phyloP scores from a whole-genome alignment of 2,329 filamentous ascomycete species.

The Pochonia chlamydosporia region DNA sequence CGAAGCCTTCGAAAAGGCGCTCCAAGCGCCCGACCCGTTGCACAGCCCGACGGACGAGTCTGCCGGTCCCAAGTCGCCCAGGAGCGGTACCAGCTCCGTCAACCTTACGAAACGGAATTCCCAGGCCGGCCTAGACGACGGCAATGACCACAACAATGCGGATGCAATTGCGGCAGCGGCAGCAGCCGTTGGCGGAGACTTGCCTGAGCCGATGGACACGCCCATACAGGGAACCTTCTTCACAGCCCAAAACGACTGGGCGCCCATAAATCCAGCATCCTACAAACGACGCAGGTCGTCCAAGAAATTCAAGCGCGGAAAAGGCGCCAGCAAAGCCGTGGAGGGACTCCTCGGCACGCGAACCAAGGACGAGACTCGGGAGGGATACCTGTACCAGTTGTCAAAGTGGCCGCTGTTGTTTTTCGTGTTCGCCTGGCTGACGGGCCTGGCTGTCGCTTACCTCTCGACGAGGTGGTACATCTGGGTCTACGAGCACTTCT shows the following conservation, averaged over 20 bases:
- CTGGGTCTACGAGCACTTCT: conserved; percentile 82
- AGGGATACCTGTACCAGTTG: conserved; percentile 84
- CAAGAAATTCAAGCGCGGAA: conserved; percentile 23
- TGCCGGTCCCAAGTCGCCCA: conserved; percentile 34
- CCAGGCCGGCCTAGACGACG: conserved; percentile 20
- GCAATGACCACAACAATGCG: conserved; percentile 27
- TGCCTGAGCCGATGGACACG: conserved; percentile 15
- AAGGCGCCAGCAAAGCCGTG: conserved; percentile 30
- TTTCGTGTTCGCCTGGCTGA: conserved; percentile 74
- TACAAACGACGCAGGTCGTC: conserved; percentile 30
- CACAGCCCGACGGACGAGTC: conserved; percentile 54
- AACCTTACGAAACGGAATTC: conserved; percentile 38
- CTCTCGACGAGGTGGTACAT: conserved; percentile 83
- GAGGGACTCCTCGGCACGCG: conserved; percentile 45
- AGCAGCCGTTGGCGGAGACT: conserved; percentile 32
- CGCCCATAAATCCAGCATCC: conserved; percentile 73
- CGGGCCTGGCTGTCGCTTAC: conserved; percentile 66
- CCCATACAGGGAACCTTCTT: conserved; percentile 55
- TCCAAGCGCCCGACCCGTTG: conserved; percentile 73
- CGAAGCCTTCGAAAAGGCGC: conserved; percentile 70
- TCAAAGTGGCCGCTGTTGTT: conserved; percentile 89
- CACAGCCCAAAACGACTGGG: conserved; percentile 92
- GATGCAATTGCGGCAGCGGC: conserved; percentile 31
- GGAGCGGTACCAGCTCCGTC: conserved; percentile 30
- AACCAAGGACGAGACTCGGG: conserved; percentile 84